Base-by-base conservation (phyloP, 2,329 filamentous ascomycete species). In the Fonsecaea pedrosoi region DNA sequence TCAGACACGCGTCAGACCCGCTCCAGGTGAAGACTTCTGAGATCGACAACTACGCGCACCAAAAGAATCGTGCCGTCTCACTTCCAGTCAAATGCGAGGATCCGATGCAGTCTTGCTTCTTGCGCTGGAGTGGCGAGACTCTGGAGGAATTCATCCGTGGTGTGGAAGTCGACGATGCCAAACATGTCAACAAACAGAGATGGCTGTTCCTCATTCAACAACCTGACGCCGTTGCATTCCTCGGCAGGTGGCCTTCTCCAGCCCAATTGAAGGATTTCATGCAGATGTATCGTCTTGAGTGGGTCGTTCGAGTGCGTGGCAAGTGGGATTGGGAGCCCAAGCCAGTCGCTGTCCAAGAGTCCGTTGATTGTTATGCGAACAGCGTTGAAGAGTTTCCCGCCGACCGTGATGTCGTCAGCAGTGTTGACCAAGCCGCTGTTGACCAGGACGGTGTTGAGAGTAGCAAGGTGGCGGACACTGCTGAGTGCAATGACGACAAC, bases 221-320 rank as follows among this genome's bases (percentile, higher is more conserved):
- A 32, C 40, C n/a, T 10, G 42, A 35, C 13, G 4, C 40, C 2
- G 13, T 21, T 25, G 30, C 32, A 5, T 50, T 53, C 35, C 42
- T 60, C n/a, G 58, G 58, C 12, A 18, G 38, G 25, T 60, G 21
- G 15, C 58, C 58, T 13, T 35, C 58, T 10, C 40, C 18, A 15
- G 10, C 13, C 15, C 53, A 4, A 37, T 34, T 60, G 45, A 50
- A 53, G 25, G 30, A 37, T 4, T 60, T 60, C 42, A 60, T 60
- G 58, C 12, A 34, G 6, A 13, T 21, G 32, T 32, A 53, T 38
- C 30, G 8, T 34, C 58, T 60, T 21, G 58, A 60, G 34, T 60
- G 58, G 58, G 40, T 53, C 35, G 58, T 60, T 35, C 58, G 58
- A 37, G 42, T 60, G 7, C 21, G 30, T 9, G 58, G 58, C 30